Evolutionary conservation across 257 asterid genomes (phyloP), one percentile per base, ranked within the genome.

Genomic region (Anisodus tanguticus): DNA sequence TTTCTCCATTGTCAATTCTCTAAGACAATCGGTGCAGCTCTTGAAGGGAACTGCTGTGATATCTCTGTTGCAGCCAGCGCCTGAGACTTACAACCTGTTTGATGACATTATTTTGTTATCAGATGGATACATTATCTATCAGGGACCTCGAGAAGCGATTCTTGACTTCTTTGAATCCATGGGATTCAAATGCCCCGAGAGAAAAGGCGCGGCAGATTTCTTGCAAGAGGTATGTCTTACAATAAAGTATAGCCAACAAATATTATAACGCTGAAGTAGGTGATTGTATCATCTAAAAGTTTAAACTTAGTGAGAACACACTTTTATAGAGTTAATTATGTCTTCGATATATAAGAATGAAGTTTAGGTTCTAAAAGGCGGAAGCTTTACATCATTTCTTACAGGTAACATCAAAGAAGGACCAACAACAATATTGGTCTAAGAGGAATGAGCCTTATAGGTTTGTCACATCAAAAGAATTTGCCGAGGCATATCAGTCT

Each of bases 31-130:
- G 0, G 93, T 92, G 58, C 94, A 91, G 83, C 89, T 92, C 69
- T 85, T 92, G 94, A 90, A 91, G 49, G 96, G 94, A 47, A 92
- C 96, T 57, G 92, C 96, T 13, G 89, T 91, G 58, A 91, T 92
- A 89, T 92, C 96, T 8, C 93, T 92, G 82, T 88, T 92, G 8
- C 96, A 92, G 87, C 96, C 96, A 4, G 92, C 96, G 0, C 93
- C 96, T 1, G 96, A 92, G 84, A 91, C 96, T 1, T 92, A 90
- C 62, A 89, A 87, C 83, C 84, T 92, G 49, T 92, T 92, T 66
- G 96, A 92, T 8, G 96, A 92, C 87, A 90, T 92, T 0, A 87
- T 92, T 6, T 91, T 91, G 58, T 60, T 92, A 80, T 85, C 96
- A 0, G 94, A 92, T 62, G 88, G 89, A 4, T 90, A 84, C 70